These are phyloP conservation scores for Bathelium albidoporum DNA, from an alignment of 495 filamentous ascomycete genomes.

Conservation along the genomic window DNA sequence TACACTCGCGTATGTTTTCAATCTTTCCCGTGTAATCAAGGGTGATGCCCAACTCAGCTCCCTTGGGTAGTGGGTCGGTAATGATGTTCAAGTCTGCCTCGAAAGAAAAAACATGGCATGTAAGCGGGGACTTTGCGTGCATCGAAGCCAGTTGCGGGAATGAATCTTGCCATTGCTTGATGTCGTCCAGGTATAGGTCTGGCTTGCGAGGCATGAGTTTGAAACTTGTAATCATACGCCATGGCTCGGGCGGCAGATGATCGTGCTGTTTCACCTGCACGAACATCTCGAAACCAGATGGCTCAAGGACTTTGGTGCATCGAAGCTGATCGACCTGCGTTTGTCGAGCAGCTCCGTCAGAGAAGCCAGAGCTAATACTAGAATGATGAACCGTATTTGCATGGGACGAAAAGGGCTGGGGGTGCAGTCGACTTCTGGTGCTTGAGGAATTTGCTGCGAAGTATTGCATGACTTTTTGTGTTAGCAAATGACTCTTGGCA, in stretches of 20 bases:
- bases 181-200: constrained; percentile 15
- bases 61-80: constrained; percentile 8
- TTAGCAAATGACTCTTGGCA: not conserved
- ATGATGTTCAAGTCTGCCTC: constrained; percentile 26
- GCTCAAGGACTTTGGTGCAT: constrained; percentile 13
- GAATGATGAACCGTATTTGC: not conserved
- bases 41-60: constrained; percentile 22
- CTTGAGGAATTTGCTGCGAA: constrained; percentile 11
- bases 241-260: constrained; percentile 2
- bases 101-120: constrained; percentile 25
- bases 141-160: constrained; percentile 24
- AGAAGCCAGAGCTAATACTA: not conserved
- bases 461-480: not conserved
- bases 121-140: constrained; percentile 13
- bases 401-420: not conserved
- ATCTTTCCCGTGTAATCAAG: constrained; percentile 18
- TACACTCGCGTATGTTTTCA: constrained; percentile 7
- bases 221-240: constrained; percentile 23
- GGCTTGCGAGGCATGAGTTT: constrained; percentile 11
- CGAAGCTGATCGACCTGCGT: constrained; percentile 6
- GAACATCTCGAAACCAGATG: constrained; percentile 27
- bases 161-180: constrained; percentile 16
- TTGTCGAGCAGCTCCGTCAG: not conserved
- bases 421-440: not conserved
- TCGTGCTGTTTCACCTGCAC: constrained; percentile 18